Conservation (phyloP, 352 stramenopile genomes). For the Vaucheria bursata region DNA sequence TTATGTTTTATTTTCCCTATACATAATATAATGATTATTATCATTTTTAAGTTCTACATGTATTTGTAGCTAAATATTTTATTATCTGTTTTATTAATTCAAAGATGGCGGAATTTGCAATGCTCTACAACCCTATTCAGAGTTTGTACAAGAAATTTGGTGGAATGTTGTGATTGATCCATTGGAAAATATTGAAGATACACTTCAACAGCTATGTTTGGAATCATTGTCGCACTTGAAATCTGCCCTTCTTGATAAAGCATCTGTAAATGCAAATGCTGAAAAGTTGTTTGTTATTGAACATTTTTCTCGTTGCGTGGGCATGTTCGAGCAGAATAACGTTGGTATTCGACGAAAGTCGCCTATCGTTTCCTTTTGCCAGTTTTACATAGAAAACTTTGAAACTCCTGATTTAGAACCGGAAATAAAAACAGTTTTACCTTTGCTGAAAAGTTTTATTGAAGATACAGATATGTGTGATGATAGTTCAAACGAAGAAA, state of each 20-base stretch:
- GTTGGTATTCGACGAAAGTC: conserved; percentile 69
- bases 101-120: no score
- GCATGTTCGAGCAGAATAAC: conserved; percentile 95
- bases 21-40: no score
- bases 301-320: conserved; percentile 74
- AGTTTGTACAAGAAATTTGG: conserved; percentile 78
- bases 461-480: conserved; percentile 42
- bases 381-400: no score
- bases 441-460: not conserved
- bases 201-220: conserved; percentile 27
- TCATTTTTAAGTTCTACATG: no score
- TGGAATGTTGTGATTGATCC: conserved; percentile 60
- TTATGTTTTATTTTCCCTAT: no score
- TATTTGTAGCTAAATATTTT: no score
- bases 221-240: conserved; percentile 40
- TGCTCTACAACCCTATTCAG: conserved; percentile 56
- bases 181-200: conserved; percentile 27
- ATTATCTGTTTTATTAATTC: no score
- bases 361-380: conserved; percentile 7
- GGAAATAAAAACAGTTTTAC: conserved; percentile 2
- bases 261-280: not conserved
- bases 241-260: conserved; percentile 16
- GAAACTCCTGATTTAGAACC: not conserved
- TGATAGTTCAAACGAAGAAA: conserved; percentile 53
- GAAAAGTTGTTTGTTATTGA: conserved; percentile 56